Base-by-base conservation (phyloP, 768 basidiomycete genomes). In the Lepiota brunneoincarnata region DNA sequence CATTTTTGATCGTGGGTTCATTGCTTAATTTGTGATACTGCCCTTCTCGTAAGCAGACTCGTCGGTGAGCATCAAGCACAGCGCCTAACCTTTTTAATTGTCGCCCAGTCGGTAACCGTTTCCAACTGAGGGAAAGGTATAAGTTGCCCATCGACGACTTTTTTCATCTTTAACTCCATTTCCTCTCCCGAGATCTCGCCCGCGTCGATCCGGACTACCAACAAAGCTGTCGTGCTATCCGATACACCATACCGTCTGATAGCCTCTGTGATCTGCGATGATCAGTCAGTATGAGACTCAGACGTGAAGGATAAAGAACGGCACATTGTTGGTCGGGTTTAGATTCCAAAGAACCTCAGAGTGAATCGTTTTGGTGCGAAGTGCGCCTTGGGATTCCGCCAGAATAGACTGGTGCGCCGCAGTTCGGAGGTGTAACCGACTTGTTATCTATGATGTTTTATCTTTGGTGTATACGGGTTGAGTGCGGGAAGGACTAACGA, bases 261-360 rank as follows among this genome's bases (percentile, higher is more conserved):
- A 0, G 89, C 88, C 62, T 98, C 94, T 2, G 87, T 82, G 49
- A 98, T 98, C 92, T 95, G 51, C 7, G 38, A 55, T 28, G 17
- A 21, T 3, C 24, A 34, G 23, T 38, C 9, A 39, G 12, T 12
- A 15, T 31, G 37, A 14, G 18, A n/a, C 26, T 17, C 1, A 4
- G 21, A 10, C 23, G 17, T 7, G 7, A 31, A 35, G 35, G 24
- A 14, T 6, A 17, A n/a, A 10, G 45, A 4, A 17, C 40, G 62
- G 44, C 50, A 91, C 92, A 65, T 95, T 97, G 59, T 91, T 90
- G 4, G 85, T 91, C 2, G 93, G 93, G 59, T 89, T 92, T 44
- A 98, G 74, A 18, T 81, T 72, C 77, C 89, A 93, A n/a, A 98
- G 75, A 47, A 98, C 79, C 68, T 98, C 95, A 0, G 93, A 93